Evolutionary conservation across 2,329 filamentous ascomycete species (phyloP).

Genomic region (Aureobasidium sp.): DNA sequence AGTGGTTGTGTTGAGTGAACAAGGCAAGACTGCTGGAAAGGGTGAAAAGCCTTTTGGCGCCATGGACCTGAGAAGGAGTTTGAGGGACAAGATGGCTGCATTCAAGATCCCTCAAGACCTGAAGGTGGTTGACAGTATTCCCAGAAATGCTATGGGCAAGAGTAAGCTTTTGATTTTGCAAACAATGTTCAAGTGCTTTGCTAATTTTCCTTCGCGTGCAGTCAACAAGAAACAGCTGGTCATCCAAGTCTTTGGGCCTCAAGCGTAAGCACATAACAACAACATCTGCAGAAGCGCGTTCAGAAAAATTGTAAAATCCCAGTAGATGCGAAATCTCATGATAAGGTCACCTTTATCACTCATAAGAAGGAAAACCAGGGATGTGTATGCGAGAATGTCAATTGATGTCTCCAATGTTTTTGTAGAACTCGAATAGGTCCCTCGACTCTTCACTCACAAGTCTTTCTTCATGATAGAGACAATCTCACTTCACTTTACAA

Average conservation of each 20-base stretch:
- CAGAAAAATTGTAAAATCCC: no score
- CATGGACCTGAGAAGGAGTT: slow-evolving; percentile 75
- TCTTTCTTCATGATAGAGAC: no score
- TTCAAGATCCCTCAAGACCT: slow-evolving; percentile 95
- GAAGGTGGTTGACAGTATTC: slow-evolving; percentile 66
- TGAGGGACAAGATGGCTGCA: slow-evolving; percentile 65
- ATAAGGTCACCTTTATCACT: no score
- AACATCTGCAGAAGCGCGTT: no score
- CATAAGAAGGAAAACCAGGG: no score
- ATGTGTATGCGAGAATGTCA: no score
- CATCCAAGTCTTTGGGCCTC: slow-evolving; percentile 36
- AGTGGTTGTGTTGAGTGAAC: slow-evolving; percentile 63
- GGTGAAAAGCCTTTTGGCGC: slow-evolving; percentile 57
- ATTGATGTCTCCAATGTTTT: no score
- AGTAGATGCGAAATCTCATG: no score
- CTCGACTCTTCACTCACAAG: no score
- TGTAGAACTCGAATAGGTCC: no score
- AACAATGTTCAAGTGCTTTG: neutral
- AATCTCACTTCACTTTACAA: no score
- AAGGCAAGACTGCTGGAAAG: slow-evolving; percentile 42
- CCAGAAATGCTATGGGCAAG: slow-evolving; percentile 96
- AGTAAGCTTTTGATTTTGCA: slow-evolving; percentile 22
- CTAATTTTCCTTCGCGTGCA: neutral
- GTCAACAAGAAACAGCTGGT: slow-evolving; percentile 47
- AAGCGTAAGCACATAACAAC: neutral